A percentile compares a stretch with the other conserved stretches of the same genome.
Evolutionary conservation across 805 yeast genomes (phyloP).

Genomic region (Metschnikowia kunwiensis): DNA sequence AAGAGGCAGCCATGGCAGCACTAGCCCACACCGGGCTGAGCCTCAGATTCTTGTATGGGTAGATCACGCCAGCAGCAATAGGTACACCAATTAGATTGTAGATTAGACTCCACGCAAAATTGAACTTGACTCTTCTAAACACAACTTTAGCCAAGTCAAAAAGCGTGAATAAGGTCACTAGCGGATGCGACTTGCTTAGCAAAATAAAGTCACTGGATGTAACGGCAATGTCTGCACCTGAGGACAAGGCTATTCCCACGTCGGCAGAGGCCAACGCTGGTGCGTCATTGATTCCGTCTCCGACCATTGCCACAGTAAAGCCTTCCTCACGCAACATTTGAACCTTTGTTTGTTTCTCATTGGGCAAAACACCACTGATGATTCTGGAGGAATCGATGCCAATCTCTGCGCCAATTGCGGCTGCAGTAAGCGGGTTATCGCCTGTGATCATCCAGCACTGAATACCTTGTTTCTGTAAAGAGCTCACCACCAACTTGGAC

Average conservation of each 20-base stretch:
- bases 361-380: slow-evolving; percentile 70
- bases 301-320: slow-evolving; percentile 61
- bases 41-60: slow-evolving; percentile 52
- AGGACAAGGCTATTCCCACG: slow-evolving; percentile 73
- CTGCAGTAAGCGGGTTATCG: slow-evolving; percentile 65
- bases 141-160: slow-evolving; percentile 50
- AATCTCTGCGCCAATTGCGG: slow-evolving; percentile 59
- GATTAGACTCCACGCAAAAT: slow-evolving; percentile 57
- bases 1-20: slow-evolving; percentile 62
- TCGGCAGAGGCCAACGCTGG: slow-evolving; percentile 75
- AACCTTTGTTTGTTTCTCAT: slow-evolving; percentile 63
- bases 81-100: slow-evolving; percentile 59
- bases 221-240: slow-evolving; percentile 74
- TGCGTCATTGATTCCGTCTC: slow-evolving; percentile 83
- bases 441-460: slow-evolving; percentile 77
- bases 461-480: slow-evolving; percentile 39
- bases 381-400: slow-evolving; percentile 51
- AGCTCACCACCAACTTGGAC: slow-evolving; percentile 46
- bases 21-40: slow-evolving; percentile 65
- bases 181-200: slow-evolving; percentile 50
- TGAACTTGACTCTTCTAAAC: slow-evolving; percentile 52
- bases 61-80: slow-evolving; percentile 64
- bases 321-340: slow-evolving; percentile 47
- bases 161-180: slow-evolving; percentile 51
- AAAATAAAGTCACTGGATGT: slow-evolving; percentile 73